phyloP scores from a whole-genome alignment of 129 eudicot species.

The Silybum marianum region DNA sequence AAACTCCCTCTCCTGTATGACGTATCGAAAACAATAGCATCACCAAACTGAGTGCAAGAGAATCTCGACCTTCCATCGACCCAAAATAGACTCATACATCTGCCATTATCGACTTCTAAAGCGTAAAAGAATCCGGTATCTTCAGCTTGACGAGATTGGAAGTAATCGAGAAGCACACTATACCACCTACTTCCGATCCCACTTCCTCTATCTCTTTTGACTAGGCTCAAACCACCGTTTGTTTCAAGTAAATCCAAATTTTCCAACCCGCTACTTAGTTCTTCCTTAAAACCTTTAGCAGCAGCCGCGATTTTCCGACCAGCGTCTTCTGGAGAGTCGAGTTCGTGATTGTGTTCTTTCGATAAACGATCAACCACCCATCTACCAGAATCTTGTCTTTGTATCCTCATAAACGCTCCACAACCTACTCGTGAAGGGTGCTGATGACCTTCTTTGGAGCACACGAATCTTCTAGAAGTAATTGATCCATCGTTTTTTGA shows the following conservation, averaged over 20 bases:
- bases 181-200: conserved; percentile 62
- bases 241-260: conserved; percentile 73
- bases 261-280: conserved; percentile 57
- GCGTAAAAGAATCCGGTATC: conserved; percentile 82
- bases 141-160: conserved; percentile 74
- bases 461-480: conserved; percentile 83
- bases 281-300: conserved; percentile 61
- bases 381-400: conserved; percentile 71
- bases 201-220: conserved; percentile 57
- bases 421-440: conserved; percentile 94
- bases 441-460: conserved; percentile 92
- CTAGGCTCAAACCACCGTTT: conserved; percentile 67
- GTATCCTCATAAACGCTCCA: conserved; percentile 90
- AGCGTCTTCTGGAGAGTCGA: conserved; percentile 48
- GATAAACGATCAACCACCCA: conserved; percentile 89
- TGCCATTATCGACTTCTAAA: conserved; percentile 59
- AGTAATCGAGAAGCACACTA: conserved; percentile 56
- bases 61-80: conserved; percentile 84
- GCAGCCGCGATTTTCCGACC: conserved; percentile 36
- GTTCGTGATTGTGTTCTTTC: conserved; percentile 77
- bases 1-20: conserved; percentile 58
- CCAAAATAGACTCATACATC: conserved; percentile 76
- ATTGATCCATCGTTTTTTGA: conserved; percentile 83
- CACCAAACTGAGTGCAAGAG: conserved; percentile 75
- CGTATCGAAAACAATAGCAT: conserved; percentile 70